Conservation (phyloP, 345 rosid species). For the Rhodamnia argentea region DNA sequence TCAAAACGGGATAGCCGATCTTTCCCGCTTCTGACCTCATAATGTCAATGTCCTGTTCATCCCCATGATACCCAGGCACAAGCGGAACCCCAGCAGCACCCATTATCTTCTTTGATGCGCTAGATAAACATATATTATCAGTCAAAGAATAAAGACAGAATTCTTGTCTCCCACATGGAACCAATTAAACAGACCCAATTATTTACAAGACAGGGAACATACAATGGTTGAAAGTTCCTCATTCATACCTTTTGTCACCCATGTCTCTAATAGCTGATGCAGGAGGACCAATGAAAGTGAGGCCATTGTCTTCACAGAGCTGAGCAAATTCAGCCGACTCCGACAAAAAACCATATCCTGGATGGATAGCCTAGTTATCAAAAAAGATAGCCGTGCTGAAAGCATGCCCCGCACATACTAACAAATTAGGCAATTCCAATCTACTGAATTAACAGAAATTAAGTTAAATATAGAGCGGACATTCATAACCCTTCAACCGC, state of each 20-base stretch:
- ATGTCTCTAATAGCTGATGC: constrained; percentile 87
- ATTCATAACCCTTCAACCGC: neutral
- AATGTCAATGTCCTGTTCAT: constrained; percentile 68
- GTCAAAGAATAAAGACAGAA: neutral
- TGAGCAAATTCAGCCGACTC: constrained; percentile 79
- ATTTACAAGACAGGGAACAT: neutral
- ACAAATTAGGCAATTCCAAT: neutral
- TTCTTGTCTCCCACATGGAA: neutral
- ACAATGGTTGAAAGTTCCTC: neutral
- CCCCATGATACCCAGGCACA: constrained; percentile 91
- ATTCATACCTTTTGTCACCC: constrained; percentile 88
- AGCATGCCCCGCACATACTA: neutral
- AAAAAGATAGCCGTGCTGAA: constrained; percentile 10
- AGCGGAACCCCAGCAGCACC: constrained; percentile 96
- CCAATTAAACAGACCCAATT: neutral
- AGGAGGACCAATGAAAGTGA: constrained; percentile 85
- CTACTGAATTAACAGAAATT: neutral
- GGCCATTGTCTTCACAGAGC: constrained; percentile 71
- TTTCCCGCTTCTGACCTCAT: constrained; percentile 84
- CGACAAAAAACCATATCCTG: constrained; percentile 88
- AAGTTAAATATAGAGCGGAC: neutral
- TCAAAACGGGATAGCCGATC: constrained; percentile 81
- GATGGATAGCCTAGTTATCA: constrained; percentile 68
- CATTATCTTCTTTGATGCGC: constrained; percentile 97
- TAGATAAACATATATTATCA: constrained; percentile 11